Percentiles rank a stretch among this genome's conserved stretches.
These are phyloP conservation scores for Microbotryum scabiosae DNA, from an alignment of 1,284 basidiomycete species.

Conservation along the genomic window DNA sequence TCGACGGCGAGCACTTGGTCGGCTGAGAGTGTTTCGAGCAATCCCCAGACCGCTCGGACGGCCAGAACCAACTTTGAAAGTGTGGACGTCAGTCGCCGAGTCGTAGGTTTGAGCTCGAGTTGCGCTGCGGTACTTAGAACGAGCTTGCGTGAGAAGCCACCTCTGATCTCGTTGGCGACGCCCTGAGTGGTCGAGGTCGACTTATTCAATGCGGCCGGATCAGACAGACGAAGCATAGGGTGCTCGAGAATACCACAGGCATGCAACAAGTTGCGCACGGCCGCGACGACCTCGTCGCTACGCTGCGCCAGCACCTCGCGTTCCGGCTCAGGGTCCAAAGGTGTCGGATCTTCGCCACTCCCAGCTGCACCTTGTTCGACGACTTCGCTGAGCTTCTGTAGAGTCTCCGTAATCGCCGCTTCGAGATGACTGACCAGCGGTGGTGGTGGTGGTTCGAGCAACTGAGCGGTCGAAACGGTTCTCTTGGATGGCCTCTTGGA, in stretches of 20 bases:
- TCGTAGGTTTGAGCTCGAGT: constrained; percentile 39
- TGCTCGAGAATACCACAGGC: constrained; percentile 31
- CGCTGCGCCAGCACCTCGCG: constrained; percentile 14
- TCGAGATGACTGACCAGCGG: constrained; percentile 26
- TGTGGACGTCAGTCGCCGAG: constrained; percentile 44
- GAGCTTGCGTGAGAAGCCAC: background rate
- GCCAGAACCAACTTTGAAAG: constrained; percentile 45
- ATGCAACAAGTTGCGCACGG: constrained; percentile 47
- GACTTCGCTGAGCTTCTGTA: constrained; percentile 11
- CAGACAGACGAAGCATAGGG: background rate
- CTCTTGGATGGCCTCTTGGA: background rate
- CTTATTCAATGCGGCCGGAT: background rate
- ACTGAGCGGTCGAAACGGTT: constrained; percentile 4
- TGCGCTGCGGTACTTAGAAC: constrained; percentile 14
- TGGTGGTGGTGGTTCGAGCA: constrained; percentile 18
- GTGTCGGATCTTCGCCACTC: background rate
- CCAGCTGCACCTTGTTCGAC: too few relatives aligned
- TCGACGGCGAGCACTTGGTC: constrained; percentile 26
- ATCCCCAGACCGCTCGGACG: constrained; percentile 40
- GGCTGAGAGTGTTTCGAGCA: constrained; percentile 34
- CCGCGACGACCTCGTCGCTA: constrained; percentile 50
- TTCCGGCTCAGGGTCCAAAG: constrained; percentile 1
- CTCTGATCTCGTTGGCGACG: constrained; percentile 13
- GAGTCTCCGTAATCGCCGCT: constrained; percentile 6
- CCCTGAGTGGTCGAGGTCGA: background rate